Base-by-base conservation (phyloP, 495 filamentous ascomycete species). In the Daldinia caldariorum region DNA sequence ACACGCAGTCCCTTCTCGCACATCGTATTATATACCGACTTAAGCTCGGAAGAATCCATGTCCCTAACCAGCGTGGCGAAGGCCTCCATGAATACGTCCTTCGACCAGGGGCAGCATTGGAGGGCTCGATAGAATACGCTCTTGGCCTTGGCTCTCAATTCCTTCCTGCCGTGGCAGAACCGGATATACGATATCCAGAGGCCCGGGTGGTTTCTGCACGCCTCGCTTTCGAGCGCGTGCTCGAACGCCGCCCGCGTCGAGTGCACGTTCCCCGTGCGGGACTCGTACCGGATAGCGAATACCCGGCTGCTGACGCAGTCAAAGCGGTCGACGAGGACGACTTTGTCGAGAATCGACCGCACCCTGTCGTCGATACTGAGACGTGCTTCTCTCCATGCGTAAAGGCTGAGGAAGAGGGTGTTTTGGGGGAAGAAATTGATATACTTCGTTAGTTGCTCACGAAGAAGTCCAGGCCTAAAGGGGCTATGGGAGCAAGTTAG, bases 341-440 rank as follows among this genome's bases (percentile, higher is more conserved):
- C 74, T 35, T 85, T 77, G 20, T 82, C 76, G 39, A 92, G 75
- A 18, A 89, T 80, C 6, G 82, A 82, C 20, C 91, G 86, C 43
- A 95, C 84, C 37, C 90, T 90, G 69, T 94, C 90, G 63, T 91
- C 85, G 63, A 97, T 85, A 37, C 85, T 87, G 18, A 91, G 82
- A 5, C 88, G 83, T 13, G 87, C 79, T 71, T 92, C 88, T 71
- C 90, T 88, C 89, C 89, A 93, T 9, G 85, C 82, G 75, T 89
- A 90, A 13, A 94, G 81, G 14, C 85, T 80, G 56, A 94, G 84
- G 67, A 97, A 90, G 38, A 93, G 84, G 1, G 90, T 92, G 81
- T 97, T 97, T 32, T 84, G 80, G 0, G 93, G 93, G 77, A 91
- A 97, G 10, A 81, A 70, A 4, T 65, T 58, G 34, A 95, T 78